Evolutionary conservation across 2,329 filamentous ascomycete genomes (phyloP).

Genomic region (Blastomyces silverae): DNA sequence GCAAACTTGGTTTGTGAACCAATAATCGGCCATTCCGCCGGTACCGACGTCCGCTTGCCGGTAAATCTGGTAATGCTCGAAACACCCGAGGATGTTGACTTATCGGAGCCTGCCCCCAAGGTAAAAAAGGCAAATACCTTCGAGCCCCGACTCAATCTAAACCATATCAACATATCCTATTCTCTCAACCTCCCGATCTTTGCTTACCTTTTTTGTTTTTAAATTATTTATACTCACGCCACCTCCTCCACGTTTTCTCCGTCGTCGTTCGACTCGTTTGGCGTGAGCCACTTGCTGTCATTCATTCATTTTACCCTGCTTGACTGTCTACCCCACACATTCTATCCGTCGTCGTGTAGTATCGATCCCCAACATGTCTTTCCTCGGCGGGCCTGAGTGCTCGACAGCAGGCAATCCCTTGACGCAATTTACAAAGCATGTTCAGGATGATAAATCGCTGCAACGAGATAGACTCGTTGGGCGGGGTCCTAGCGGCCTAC

Average conservation of each 20-base stretch:
- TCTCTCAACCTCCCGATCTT: neutral
- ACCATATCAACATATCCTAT: conserved; percentile 4
- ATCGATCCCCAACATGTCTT: conserved; percentile 64
- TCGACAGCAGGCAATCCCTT: conserved; percentile 93
- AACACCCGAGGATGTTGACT: conserved; percentile 11
- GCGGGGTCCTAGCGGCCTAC: conserved; percentile 60
- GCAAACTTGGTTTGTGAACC: neutral
- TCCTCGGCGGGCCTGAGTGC: conserved; percentile 92
- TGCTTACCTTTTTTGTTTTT: neutral
- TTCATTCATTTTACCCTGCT: neutral
- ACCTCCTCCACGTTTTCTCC: neutral
- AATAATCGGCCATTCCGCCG: neutral
- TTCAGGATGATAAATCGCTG: conserved; percentile 89
- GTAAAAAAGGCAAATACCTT: neutral
- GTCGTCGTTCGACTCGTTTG: neutral
- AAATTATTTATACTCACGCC: neutral
- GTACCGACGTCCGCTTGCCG: conserved; percentile 1
- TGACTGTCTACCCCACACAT: neutral
- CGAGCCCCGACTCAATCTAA: neutral
- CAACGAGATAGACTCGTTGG: conserved; percentile 85
- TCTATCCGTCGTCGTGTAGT: neutral
- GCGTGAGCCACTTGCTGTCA: neutral
- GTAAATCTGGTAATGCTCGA: neutral
- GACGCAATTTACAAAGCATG: conserved; percentile 95
- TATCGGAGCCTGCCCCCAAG: neutral